Conservation (phyloP, 371 early-diverging fungal species). For the Nematocida ausubeli region DNA sequence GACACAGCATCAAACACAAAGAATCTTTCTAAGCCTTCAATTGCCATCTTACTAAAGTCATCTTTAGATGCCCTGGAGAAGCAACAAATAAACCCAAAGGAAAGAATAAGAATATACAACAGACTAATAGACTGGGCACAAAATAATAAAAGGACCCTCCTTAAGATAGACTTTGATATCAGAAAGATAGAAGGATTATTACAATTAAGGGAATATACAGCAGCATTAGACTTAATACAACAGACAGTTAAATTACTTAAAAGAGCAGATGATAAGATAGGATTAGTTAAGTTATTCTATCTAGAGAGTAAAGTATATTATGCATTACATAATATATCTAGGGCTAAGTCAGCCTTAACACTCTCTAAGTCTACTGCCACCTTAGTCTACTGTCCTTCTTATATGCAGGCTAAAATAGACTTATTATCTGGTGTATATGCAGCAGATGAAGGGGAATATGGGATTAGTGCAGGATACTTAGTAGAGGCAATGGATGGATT, state of each 20-base stretch:
- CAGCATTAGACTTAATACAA: slow-evolving; percentile 75
- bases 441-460: slow-evolving; percentile 93
- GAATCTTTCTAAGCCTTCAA: slow-evolving; percentile 36
- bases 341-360: slow-evolving; percentile 87
- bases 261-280: slow-evolving; percentile 91
- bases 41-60: slow-evolving; percentile 34
- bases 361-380: slow-evolving; percentile 91
- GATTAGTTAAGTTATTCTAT: slow-evolving; percentile 86
- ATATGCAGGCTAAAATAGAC: slow-evolving; percentile 87
- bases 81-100: not conserved
- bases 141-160: slow-evolving; percentile 64
- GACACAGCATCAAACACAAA: slow-evolving; percentile 29
- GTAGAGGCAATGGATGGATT: slow-evolving; percentile 83
- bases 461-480: slow-evolving; percentile 90
- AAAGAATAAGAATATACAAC: slow-evolving; percentile 38
- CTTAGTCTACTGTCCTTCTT: slow-evolving; percentile 91
- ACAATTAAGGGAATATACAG: slow-evolving; percentile 70
- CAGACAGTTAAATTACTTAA: slow-evolving; percentile 83
- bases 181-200: slow-evolving; percentile 63
- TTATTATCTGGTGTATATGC: slow-evolving; percentile 91
- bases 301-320: slow-evolving; percentile 86
- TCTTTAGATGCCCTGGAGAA: slow-evolving; percentile 36
- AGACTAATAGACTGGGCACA: slow-evolving; percentile 64
- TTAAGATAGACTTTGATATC: slow-evolving; percentile 65
- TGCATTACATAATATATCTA: slow-evolving; percentile 81